Evolutionary conservation across 352 stramenopile genomes (phyloP).

Genomic region (Globisporangium viniferum): DNA sequence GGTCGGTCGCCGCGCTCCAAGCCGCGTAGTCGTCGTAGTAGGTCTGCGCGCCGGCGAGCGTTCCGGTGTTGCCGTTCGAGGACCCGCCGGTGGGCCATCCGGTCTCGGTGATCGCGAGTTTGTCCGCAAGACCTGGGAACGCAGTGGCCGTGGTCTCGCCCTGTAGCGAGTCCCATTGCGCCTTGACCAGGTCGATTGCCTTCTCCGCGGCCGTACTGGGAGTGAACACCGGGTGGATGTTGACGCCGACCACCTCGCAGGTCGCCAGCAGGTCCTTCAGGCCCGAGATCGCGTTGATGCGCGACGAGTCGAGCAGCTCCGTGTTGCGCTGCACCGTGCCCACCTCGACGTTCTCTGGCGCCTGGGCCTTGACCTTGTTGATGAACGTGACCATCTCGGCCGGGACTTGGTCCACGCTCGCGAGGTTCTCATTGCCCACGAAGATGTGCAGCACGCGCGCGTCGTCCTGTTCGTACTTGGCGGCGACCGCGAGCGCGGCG

Average conservation of each 20-base stretch:
- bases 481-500: constrained; percentile 28
- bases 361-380: constrained; percentile 28
- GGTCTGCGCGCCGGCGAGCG: constrained; percentile 29
- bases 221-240: constrained; percentile 71
- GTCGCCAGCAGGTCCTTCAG: constrained; percentile 38
- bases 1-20: constrained; percentile 24
- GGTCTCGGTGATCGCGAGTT: constrained; percentile 57
- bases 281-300: constrained; percentile 29
- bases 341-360: constrained; percentile 27
- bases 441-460: constrained; percentile 48
- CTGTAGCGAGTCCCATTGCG: constrained; percentile 43
- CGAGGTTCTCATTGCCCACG: constrained; percentile 61
- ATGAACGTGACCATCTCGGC: constrained; percentile 43
- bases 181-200: constrained; percentile 39
- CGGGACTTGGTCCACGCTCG: constrained; percentile 27
- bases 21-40: constrained; percentile 39
- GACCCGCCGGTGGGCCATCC: constrained; percentile 54
- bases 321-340: constrained; percentile 54
- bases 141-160: constrained; percentile 28
- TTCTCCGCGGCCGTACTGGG: constrained; percentile 25
- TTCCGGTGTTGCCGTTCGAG: constrained; percentile 39
- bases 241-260: constrained; percentile 65
- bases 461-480: constrained; percentile 25
- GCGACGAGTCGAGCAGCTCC: constrained; percentile 40
- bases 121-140: constrained; percentile 42